phyloP scores from a whole-genome alignment of 2,329 filamentous ascomycete species.

The Aspergillus udagawae region DNA sequence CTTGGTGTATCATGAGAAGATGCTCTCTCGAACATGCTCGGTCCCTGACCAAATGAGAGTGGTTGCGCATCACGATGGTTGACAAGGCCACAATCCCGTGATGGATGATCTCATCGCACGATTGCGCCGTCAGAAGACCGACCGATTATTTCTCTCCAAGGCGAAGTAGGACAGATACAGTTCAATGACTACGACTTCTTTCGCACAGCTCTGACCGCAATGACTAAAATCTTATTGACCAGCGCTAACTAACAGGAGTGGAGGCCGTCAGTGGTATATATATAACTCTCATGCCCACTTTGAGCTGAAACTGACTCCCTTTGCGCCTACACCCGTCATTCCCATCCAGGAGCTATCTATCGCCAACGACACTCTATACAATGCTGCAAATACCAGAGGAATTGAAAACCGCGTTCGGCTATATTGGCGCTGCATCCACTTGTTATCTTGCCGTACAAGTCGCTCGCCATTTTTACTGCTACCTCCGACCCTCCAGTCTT shows the following conservation, averaged over 20 bases:
- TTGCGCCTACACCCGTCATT: not conserved
- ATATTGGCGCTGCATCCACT: not conserved
- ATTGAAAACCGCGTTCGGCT: not conserved
- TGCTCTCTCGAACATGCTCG: not conserved
- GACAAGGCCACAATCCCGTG: not conserved
- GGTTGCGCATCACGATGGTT: not conserved
- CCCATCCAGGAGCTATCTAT: not conserved
- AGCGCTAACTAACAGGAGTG: not conserved
- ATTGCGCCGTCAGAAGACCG: not conserved
- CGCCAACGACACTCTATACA: not conserved
- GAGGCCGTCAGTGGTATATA: not conserved
- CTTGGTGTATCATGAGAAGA: not conserved
- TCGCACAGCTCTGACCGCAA: not conserved
- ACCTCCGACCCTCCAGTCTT: conserved; percentile 1
- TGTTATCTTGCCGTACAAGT: not conserved
- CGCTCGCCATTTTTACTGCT: not conserved
- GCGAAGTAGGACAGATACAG: not conserved
- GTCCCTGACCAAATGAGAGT: not conserved
- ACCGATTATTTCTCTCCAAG: not conserved
- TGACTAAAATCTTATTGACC: not conserved
- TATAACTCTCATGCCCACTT: not conserved
- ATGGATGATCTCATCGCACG: not conserved
- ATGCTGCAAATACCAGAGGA: not conserved
- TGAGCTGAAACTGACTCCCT: not conserved
- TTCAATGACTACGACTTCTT: not conserved